Conservation (phyloP, 2,329 filamentous ascomycete species). For the Purpureocillium lavendulum region DNA sequence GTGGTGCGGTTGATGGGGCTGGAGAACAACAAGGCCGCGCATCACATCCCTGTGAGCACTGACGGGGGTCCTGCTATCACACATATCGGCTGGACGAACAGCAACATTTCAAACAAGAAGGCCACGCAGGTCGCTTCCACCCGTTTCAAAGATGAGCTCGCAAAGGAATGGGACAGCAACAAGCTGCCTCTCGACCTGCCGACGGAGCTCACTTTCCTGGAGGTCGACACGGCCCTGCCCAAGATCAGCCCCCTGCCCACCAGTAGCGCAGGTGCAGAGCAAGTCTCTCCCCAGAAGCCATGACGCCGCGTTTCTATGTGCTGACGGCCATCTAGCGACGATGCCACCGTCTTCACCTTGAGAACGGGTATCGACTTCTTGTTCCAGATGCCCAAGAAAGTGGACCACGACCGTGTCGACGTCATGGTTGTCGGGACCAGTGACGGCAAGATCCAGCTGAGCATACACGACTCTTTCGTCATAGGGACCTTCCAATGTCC, state of each 20-base stretch:
- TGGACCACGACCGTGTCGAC: conserved; percentile 67
- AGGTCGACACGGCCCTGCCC: conserved; percentile 68
- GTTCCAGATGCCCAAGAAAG: conserved; percentile 53
- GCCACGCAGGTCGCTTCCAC: conserved; percentile 5
- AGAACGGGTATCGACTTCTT: conserved; percentile 61
- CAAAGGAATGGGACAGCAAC: conserved; percentile 5
- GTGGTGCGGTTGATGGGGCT: conserved; percentile 67
- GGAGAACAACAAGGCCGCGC: conserved; percentile 73
- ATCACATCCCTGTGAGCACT: conserved; percentile 54
- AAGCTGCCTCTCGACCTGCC: conserved; percentile 48
- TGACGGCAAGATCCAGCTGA: conserved; percentile 65
- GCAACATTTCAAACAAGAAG: conserved; percentile 25
- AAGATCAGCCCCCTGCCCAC: conserved; percentile 63
- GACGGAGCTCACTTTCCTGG: conserved; percentile 62
- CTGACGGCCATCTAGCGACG: conserved; percentile 27
- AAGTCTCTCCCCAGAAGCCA: conserved; percentile 20
- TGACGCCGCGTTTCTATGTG: neutral
- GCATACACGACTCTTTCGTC: conserved; percentile 78
- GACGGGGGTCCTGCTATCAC: conserved; percentile 33
- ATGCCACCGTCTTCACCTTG: conserved; percentile 60
- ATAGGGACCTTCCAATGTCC: conserved; percentile 58
- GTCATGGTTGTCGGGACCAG: conserved; percentile 68
- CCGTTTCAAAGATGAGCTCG: conserved; percentile 8
- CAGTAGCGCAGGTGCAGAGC: conserved; percentile 54
- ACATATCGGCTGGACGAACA: conserved; percentile 47